Percentiles rank a stretch among this genome's conserved stretches.
phyloP scores from a whole-genome alignment of 306 rosid genomes.

The Prunus salicina region DNA sequence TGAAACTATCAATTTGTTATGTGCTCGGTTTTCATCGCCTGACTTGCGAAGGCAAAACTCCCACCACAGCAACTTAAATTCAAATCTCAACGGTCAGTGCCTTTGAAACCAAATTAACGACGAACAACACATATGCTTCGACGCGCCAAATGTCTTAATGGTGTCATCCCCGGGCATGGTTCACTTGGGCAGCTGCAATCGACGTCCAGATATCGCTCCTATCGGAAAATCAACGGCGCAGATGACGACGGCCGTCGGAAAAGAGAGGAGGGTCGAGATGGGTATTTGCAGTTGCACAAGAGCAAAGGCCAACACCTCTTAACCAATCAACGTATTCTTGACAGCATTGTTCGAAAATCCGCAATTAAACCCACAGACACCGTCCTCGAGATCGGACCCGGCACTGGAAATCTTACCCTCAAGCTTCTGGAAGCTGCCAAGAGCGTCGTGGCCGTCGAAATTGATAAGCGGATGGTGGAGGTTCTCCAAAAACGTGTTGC shows the following conservation, averaged over 20 bases:
- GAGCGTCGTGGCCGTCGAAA: conserved; percentile 62
- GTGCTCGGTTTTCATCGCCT: background rate
- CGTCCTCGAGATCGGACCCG: conserved; percentile 96
- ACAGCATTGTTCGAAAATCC: conserved; percentile 62
- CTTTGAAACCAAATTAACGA: background rate
- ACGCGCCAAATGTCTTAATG: conserved; percentile 15
- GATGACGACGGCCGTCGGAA: conserved; percentile 14
- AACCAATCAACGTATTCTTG: conserved; percentile 64
- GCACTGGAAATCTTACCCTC: conserved; percentile 88
- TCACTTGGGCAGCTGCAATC: conserved; percentile 29
- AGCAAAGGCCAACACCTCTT: conserved; percentile 90
- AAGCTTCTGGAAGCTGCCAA: conserved; percentile 71
- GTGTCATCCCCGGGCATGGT: conserved; percentile 12
- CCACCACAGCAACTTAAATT: background rate
- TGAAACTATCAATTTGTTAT: background rate
- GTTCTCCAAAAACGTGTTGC: conserved; percentile 58
- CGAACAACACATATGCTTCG: conserved; percentile 38
- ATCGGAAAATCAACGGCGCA: background rate
- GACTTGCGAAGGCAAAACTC: background rate
- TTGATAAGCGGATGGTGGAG: conserved; percentile 76
- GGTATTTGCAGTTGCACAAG: conserved; percentile 45
- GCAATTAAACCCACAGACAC: conserved; percentile 65
- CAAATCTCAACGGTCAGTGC: conserved; percentile 21
- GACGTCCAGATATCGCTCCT: conserved; percentile 25
- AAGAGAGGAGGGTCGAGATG: conserved; percentile 16